Evolutionary conservation across 2,329 filamentous ascomycete species (phyloP).

Genomic region (Incumbomyces lentus): DNA sequence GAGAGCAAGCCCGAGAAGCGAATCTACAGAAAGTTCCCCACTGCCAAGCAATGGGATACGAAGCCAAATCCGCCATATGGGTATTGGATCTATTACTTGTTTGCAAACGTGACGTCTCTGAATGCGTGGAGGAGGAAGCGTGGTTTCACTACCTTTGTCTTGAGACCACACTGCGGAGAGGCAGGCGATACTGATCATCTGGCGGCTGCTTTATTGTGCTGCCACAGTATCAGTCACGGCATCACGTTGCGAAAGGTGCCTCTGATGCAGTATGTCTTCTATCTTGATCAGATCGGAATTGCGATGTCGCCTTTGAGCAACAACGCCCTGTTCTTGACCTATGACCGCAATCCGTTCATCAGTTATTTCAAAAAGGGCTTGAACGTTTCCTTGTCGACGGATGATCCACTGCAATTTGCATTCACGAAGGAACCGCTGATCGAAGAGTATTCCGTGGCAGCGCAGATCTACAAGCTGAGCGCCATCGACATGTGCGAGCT

Average conservation of each 20-base stretch:
- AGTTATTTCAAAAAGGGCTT: conserved; percentile 90
- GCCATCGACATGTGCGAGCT: conserved; percentile 98
- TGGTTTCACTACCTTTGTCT: conserved; percentile 89
- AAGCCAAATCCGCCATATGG: conserved; percentile 96
- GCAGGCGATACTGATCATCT: conserved; percentile 95
- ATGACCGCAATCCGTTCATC: conserved; percentile 92
- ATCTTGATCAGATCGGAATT: conserved; percentile 94
- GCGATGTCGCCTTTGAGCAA: conserved; percentile 99
- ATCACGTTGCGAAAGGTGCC: conserved; percentile 88
- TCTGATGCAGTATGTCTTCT: conserved; percentile 91
- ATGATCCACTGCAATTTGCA: conserved; percentile 93
- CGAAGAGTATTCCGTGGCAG: conserved; percentile 94
- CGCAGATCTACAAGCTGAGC: conserved; percentile 95
- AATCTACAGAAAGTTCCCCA: conserved; percentile 89
- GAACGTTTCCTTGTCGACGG: conserved; percentile 91
- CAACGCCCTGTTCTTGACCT: conserved; percentile 90
- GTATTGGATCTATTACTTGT: conserved; percentile 98
- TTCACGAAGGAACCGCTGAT: conserved; percentile 98
- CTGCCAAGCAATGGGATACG: conserved; percentile 77
- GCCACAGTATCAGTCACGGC: conserved; percentile 94
- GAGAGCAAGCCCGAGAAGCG: conserved; percentile 94
- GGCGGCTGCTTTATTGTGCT: conserved; percentile 80
- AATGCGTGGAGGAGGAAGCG: conserved; percentile 85
- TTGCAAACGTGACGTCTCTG: conserved; percentile 83
- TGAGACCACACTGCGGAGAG: conserved; percentile 91